Evolutionary conservation across 768 basidiomycete genomes (phyloP), one percentile per base, ranked within the genome.

Genomic region (Trametes punicea): DNA sequence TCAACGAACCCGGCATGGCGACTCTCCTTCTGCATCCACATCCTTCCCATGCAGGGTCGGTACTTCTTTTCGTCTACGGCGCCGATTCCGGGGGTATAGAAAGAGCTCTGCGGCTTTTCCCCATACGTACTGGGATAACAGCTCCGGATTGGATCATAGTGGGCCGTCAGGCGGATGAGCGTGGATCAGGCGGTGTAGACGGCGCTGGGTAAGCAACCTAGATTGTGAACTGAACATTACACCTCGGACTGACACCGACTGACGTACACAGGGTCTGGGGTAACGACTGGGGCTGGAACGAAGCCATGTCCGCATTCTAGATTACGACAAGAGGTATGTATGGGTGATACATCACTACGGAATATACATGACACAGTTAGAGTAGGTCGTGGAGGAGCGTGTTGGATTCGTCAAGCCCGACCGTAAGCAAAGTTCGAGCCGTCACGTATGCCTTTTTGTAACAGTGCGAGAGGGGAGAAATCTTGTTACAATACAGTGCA

Each of bases 401-500:
- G 60, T 61, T 63, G 58, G 48, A 26, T 68, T 65, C 64, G 62
- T 62, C 51, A 66, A 59, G 61, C 60, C 62, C 61, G 64, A 67
- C 63, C 54, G 62, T 72, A 71, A 73, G 69, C 76, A 74, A 71
- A 73, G 75, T 80, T 75, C 76, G 67, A 77, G 64, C 65, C 68
- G 56, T 69, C 64, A 59, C 64, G 60, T 59, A 63, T 62, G 64
- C 74, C 75, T 75, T 72, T n/a, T 75, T 80, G 80, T 76, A 80
- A 81, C 79, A 80, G 55, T 74, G 77, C 76, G 76, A 78, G 77
- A 66, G 58, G 55, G 62, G 68, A 54, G 52, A 76, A 74, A 74
- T 81, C 78, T 73, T 87, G 83, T 77, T 90, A 90, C 87, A 90
- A 85, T 90, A 90, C 88, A 90, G 79, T 87, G 81, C 79, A 78